A percentile compares a stretch with the other conserved stretches of the same genome.
These are phyloP conservation scores for Mortierella alpina DNA, from an alignment of 192 early-diverging fungal species.

Conservation along the genomic window DNA sequence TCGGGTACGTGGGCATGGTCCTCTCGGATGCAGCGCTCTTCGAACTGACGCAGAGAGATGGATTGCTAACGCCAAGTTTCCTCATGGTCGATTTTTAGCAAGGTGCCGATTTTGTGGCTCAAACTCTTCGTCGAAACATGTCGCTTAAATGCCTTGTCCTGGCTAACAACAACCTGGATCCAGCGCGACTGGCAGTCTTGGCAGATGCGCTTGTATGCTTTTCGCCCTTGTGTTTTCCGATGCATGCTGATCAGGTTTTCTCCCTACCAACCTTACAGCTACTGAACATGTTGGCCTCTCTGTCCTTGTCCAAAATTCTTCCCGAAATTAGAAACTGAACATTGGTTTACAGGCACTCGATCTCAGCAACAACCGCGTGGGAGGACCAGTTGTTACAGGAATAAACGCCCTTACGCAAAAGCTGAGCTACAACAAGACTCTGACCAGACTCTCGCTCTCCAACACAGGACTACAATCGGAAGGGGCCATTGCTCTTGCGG, in stretches of 20 bases:
- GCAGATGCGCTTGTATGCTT: slow-evolving; percentile 62
- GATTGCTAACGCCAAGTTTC: not conserved
- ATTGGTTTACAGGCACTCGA: slow-evolving; percentile 56
- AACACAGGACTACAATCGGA: slow-evolving; percentile 73
- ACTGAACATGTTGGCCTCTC: too few relatives aligned
- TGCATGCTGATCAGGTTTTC: not conserved
- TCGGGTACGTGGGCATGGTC: slow-evolving; percentile 24
- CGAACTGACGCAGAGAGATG: too few relatives aligned
- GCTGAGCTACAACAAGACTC: slow-evolving; percentile 68
- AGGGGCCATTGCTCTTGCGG: slow-evolving; percentile 83
- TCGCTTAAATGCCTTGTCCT: slow-evolving; percentile 57
- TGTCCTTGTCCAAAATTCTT: not conserved
- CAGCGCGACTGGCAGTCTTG: slow-evolving; percentile 54
- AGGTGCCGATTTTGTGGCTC: slow-evolving; percentile 66
- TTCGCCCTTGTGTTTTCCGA: not conserved
- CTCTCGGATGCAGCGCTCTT: not conserved
- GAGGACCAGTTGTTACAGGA: slow-evolving; percentile 45
- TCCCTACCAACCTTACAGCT: not conserved
- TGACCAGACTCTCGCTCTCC: slow-evolving; percentile 72
- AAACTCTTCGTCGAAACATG: slow-evolving; percentile 64
- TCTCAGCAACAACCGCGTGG: slow-evolving; percentile 52
- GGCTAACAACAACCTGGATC: slow-evolving; percentile 63
- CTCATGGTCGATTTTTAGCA: slow-evolving; percentile 17
- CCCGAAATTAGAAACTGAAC: slow-evolving; percentile 58
- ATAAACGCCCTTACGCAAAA: slow-evolving; percentile 54